Conservation (phyloP, 305 asterid species). For the Fraxinus baroniana region DNA sequence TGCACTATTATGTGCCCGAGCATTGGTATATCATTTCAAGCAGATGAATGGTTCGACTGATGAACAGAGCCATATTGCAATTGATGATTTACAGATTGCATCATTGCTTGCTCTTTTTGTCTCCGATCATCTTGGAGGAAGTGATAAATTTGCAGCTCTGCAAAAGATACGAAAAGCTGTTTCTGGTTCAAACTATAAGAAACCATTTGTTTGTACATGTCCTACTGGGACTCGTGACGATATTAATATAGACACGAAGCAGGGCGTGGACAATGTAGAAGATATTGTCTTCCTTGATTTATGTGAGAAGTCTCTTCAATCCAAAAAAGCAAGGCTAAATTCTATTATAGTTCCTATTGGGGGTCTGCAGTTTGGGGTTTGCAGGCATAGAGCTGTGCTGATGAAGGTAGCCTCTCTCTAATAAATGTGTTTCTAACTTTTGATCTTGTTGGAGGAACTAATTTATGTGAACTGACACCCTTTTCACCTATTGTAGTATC, state of each 20-base stretch:
- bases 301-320: constrained; percentile 69
- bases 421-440: constrained; percentile 15
- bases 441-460: constrained; percentile 5
- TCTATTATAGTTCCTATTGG: constrained; percentile 88
- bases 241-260: constrained; percentile 29
- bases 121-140: constrained; percentile 95
- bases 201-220: constrained; percentile 91
- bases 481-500: constrained; percentile 49
- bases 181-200: constrained; percentile 62
- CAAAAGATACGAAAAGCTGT: constrained; percentile 68
- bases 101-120: constrained; percentile 89
- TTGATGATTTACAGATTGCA: constrained; percentile 60
- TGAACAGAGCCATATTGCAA: constrained; percentile 36
- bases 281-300: constrained; percentile 55
- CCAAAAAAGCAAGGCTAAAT: constrained; percentile 53
- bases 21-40: constrained; percentile 54
- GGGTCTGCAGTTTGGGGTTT: constrained; percentile 80
- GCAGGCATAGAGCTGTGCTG: constrained; percentile 93
- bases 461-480: constrained; percentile 25
- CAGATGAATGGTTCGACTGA: constrained; percentile 46
- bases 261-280: constrained; percentile 37
- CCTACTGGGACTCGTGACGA: constrained; percentile 49
- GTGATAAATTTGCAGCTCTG: constrained; percentile 62
- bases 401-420: constrained; percentile 63
- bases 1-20: constrained; percentile 60